Base-by-base conservation (phyloP, 2,329 filamentous ascomycete species). In the Xylariaceae sp. region DNA sequence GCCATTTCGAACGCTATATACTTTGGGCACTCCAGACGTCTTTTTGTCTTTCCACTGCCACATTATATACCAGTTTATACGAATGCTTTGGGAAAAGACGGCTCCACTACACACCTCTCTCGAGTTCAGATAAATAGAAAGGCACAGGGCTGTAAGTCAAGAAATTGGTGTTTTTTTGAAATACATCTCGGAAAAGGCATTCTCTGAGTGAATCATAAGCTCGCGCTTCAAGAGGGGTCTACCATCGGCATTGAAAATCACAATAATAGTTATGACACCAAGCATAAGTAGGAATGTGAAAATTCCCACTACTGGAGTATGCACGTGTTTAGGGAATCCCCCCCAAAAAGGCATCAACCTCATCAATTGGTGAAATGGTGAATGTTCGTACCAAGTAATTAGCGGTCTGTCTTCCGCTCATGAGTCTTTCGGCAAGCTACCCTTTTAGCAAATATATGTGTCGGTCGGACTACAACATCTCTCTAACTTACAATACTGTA, bases 81-180 rank as follows among this genome's bases (percentile, higher is more conserved):
- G 20, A 40, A 23, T 2, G n/a, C n/a, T n/a, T n/a, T n/a, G 36
- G 36, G 20, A 21, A 40, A 47, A n/a, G 35, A 51, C 4, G 20
- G 42, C 29, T n/a, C n/a, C n/a, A n/a, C n/a, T n/a, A n/a, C n/a
- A 29, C 21, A 9, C 30, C 9, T 18, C 6, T 27, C 6, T 29
- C 45, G 20, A 30, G 41, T n/a, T 21, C 13, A 18, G 13, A 42
- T 30, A 30, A 26, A 3, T 3, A 24, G 16, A 35, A 39, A 3
- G 18, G 13, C 30, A 13, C 10, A 2, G 15, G 13, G 41, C 11
- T 23, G n/a, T 3, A 37, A 39, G 21, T n/a, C 10, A 10, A 33
- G 15, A 23, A 42, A 20, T 27, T 37, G 46, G 46, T 46, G 50
- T 57, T 57, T n/a, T n/a, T n/a, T n/a, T n/a, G n/a, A n/a, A n/a